Evolutionary conservation across 2,329 filamentous ascomycete species (phyloP), one percentile per base, ranked within the genome.

Genomic region (Thelonectria rubi): DNA sequence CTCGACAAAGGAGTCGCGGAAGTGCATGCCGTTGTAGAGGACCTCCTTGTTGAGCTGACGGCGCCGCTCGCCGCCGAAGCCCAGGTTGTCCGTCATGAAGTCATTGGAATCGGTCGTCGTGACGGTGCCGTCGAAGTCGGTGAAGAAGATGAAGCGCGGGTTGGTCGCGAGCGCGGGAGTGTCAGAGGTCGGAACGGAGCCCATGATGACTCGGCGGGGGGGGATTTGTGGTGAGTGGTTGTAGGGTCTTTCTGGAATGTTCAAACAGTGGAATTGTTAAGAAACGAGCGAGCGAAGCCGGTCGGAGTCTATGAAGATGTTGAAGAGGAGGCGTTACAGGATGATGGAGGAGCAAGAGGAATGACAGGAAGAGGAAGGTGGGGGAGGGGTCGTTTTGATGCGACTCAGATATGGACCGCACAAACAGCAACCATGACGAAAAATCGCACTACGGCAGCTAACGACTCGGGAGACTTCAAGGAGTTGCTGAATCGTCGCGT

Each of bases 41-140:
- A 96, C 91, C 69, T 91, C 91, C 65, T 86, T 79, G 80, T 97
- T 97, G 67, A 88, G 87, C 74, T 89, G 79, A 58, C 85, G 84
- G 65, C 95, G 92, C 69, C 87, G 86, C 64, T 86, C 87, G 26
- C 78, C 74, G 52, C 95, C 95, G 75, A 90, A 97, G 65, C 95
- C 95, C 63, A 97, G 85, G 79, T 92, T 95, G 81, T 98, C 95
- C 60, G 94, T 97, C 88, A 94, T 82, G 77, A 78, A 86, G 78
- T 87, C 86, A 75, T 89, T 90, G 75, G 82, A 86, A 78, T 89
- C 87, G 72, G 85, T 81, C 57, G 83, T 84, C 50, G 94, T 97
- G 76, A 97, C 94, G 55, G 94, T 98, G 73, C 95, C 95, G 79
- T 99, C 95, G 76, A 98, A 98, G 81, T 99, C 95, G 70, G 94